Percentiles rank a stretch among this genome's conserved stretches.
Conservation (phyloP, 140 eudicot genomes). For the Oenanthe javanica region DNA sequence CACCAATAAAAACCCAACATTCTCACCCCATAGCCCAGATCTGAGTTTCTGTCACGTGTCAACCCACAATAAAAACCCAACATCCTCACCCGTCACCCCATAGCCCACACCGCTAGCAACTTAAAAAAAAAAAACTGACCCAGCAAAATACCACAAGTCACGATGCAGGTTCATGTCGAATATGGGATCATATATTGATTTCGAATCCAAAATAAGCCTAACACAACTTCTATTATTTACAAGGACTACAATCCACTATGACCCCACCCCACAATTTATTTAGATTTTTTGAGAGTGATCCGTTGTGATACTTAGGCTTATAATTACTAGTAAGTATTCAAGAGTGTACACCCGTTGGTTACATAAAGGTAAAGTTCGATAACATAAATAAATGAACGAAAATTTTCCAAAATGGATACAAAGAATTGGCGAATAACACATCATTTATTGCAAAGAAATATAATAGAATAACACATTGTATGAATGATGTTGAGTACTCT, state of each 20-base stretch:
- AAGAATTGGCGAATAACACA: background rate
- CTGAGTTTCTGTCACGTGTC: background rate
- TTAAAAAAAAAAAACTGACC: background rate
- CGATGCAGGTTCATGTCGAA: background rate
- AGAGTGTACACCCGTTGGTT: background rate
- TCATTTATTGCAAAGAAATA: background rate
- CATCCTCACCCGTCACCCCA: background rate
- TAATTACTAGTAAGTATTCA: background rate
- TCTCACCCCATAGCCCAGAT: background rate
- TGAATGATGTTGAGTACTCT: background rate
- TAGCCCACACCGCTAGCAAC: background rate
- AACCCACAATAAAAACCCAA: background rate
- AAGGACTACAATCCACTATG: background rate
- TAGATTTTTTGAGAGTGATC: background rate
- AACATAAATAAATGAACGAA: background rate
- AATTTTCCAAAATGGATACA: background rate
- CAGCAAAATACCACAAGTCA: background rate
- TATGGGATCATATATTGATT: background rate
- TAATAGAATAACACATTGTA: background rate
- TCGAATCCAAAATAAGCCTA: background rate
- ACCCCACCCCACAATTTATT: background rate
- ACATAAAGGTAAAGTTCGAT: background rate
- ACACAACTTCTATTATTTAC: background rate
- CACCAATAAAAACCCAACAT: background rate
- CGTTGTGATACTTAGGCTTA: background rate